Evolutionary conservation across 225 moss, liverwort and hornwort genomes (phyloP).

Genomic region (Marchantia polymorpha): DNA sequence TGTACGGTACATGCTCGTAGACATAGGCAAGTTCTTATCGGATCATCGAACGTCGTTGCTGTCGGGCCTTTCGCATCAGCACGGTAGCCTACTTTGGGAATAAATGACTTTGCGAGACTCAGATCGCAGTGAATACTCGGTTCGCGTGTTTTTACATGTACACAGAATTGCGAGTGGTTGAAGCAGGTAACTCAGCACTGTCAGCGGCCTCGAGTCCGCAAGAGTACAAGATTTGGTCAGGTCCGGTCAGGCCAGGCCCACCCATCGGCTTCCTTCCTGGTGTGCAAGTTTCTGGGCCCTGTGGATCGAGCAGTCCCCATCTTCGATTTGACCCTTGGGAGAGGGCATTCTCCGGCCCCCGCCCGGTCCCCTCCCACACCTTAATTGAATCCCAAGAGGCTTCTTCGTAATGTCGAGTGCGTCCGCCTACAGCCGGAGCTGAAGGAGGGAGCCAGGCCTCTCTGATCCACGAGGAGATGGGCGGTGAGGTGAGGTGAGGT

Average conservation of each 20-base stretch:
- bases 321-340: not conserved
- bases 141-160: not conserved
- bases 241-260: not conserved
- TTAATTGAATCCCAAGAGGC: too few species aligned
- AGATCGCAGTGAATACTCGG: not conserved
- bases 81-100: not conserved
- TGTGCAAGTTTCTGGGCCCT: not conserved
- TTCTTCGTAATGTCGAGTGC: too few species aligned
- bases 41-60: not conserved
- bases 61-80: not conserved
- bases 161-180: not conserved
- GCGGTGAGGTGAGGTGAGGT: not conserved
- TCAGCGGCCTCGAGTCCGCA: not conserved
- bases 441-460: too few species aligned
- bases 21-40: too few species aligned
- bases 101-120: not conserved
- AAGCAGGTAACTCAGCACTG: not conserved
- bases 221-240: not conserved
- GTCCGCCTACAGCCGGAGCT: too few species aligned
- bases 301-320: not conserved
- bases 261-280: not conserved
- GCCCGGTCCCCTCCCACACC: too few species aligned
- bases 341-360: not conserved
- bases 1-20: too few species aligned
- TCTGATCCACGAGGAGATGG: not conserved